A percentile compares a stretch with the other conserved stretches of the same genome.
Evolutionary conservation across 257 asterid species (phyloP).

Genomic region (Solanum habrochaites): DNA sequence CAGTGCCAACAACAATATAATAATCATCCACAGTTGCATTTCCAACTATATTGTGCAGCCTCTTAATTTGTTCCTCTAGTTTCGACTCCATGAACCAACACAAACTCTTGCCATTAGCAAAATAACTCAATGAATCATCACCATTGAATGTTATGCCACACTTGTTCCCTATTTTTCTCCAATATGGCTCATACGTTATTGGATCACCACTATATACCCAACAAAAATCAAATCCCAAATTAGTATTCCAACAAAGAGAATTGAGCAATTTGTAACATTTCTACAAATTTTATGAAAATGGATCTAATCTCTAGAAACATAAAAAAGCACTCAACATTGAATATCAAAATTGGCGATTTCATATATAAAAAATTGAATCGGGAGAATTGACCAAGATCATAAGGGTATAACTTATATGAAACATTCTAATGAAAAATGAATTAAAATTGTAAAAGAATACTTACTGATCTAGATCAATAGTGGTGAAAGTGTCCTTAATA

Average conservation of each 20-base stretch:
- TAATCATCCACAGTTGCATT: slow-evolving; percentile 47
- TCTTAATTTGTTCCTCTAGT: slow-evolving; percentile 49
- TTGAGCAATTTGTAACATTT: neutral
- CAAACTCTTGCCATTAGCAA: slow-evolving; percentile 24
- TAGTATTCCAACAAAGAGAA: neutral
- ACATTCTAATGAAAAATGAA: neutral
- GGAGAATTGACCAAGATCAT: neutral
- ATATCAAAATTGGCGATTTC: neutral
- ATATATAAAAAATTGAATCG: neutral
- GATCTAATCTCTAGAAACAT: neutral
- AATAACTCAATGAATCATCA: slow-evolving; percentile 59
- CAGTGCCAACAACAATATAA: slow-evolving; percentile 56
- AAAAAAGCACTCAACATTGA: neutral
- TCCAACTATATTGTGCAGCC: slow-evolving; percentile 39
- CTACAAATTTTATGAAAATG: neutral
- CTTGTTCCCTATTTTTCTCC: slow-evolving; percentile 26
- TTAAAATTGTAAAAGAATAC: neutral
- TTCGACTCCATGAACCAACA: slow-evolving; percentile 84
- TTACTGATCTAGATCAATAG: slow-evolving; percentile 62
- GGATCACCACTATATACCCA: slow-evolving; percentile 39
- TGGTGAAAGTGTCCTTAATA: neutral
- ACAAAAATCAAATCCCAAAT: neutral
- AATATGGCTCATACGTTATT: slow-evolving; percentile 27
- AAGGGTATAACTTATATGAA: neutral
- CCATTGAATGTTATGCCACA: slow-evolving; percentile 20